Conservation (phyloP, 2,329 filamentous ascomycete species). For the Pyricularia sp. region DNA sequence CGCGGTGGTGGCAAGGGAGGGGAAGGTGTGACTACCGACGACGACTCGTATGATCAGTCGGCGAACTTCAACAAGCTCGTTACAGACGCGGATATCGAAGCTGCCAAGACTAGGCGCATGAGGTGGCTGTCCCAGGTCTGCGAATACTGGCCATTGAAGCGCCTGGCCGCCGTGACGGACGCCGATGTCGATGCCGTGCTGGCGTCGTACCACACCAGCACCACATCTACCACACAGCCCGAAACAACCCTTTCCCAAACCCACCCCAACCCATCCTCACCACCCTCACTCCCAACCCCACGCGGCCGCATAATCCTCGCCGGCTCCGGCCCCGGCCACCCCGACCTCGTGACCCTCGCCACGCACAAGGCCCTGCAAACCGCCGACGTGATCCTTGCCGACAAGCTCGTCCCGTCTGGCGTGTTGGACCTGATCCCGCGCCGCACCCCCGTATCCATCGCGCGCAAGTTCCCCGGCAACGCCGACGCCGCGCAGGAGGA, state of each 20-base stretch:
- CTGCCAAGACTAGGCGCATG: conserved; percentile 71
- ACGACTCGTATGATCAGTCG: conserved; percentile 63
- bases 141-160: conserved; percentile 92
- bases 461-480: conserved; percentile 95
- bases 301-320: conserved; percentile 75
- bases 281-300: conserved; percentile 12
- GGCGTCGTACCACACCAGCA: conserved; percentile 47
- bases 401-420: conserved; percentile 76
- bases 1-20: conserved; percentile 14
- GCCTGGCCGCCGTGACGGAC: conserved; percentile 71
- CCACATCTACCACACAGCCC: conserved; percentile 10
- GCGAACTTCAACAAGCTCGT: conserved; percentile 80
- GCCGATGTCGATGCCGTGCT: conserved; percentile 70
- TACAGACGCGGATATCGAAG: conserved; percentile 61
- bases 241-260: conserved; percentile 17
- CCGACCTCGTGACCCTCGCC: conserved; percentile 78
- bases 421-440: conserved; percentile 87
- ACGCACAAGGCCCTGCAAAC: conserved; percentile 66
- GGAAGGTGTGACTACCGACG: conserved; percentile 30
- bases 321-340: conserved; percentile 86
- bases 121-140: conserved; percentile 94
- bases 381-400: conserved; percentile 73
- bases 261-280: conserved; percentile 8
- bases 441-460: conserved; percentile 81
- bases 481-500: conserved; percentile 90